phyloP scores from a whole-genome alignment of 179 eudicot genomes.

The Silene coronaria region DNA sequence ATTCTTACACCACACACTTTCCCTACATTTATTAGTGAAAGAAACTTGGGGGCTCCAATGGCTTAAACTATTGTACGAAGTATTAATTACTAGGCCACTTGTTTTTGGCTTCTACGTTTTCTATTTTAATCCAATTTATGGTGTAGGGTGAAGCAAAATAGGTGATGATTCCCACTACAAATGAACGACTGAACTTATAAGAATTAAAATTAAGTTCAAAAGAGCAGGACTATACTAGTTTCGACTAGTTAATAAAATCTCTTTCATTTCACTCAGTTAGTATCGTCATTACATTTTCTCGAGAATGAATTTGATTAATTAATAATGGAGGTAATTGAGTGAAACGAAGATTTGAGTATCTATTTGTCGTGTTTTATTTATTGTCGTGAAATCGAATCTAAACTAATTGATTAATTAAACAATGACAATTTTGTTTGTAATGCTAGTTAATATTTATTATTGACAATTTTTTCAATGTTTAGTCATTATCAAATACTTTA shows the following conservation, averaged over 20 bases:
- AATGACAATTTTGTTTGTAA: not conserved
- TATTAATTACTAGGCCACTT: not conserved
- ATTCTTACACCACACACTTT: not conserved
- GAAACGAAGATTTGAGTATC: not conserved
- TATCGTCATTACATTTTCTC: not conserved
- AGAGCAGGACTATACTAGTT: too few species aligned
- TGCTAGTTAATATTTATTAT: not conserved
- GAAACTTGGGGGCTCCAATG: not conserved
- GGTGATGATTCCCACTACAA: too few species aligned
- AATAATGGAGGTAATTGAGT: not conserved
- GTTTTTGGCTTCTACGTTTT: not conserved
- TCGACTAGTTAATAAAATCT: too few species aligned
- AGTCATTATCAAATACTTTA: slow-evolving; percentile 25
- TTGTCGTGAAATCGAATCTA: not conserved
- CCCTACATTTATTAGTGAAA: not conserved
- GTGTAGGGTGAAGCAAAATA: not conserved
- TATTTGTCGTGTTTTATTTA: not conserved
- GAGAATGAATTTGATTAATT: not conserved
- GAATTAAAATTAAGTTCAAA: too few species aligned
- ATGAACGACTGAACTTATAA: too few species aligned
- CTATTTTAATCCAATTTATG: not conserved
- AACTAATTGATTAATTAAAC: not conserved
- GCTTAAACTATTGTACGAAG: not conserved
- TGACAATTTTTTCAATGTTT: slow-evolving; percentile 2
- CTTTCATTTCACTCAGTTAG: too few species aligned